Evolutionary conservation across 768 basidiomycete species (phyloP).

Genomic region (Sutorius australiensis): DNA sequence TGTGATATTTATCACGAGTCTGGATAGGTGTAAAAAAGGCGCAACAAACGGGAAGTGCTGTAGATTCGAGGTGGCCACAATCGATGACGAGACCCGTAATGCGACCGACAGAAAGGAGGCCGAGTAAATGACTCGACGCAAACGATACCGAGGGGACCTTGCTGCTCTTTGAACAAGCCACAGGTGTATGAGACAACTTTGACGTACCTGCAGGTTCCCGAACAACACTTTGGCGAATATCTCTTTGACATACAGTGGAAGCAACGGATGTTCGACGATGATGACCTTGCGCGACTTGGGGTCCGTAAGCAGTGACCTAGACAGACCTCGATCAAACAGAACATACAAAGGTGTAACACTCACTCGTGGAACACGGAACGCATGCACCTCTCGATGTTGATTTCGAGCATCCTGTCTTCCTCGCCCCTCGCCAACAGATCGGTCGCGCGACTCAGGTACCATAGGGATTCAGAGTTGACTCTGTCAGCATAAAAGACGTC

Average conservation of each 20-base stretch:
- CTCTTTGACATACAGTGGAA: conserved; percentile 86
- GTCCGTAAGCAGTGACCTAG: conserved; percentile 87
- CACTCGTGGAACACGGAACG: conserved; percentile 84
- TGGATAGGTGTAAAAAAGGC: neutral
- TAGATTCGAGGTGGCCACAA: conserved; percentile 88
- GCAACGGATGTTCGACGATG: conserved; percentile 82
- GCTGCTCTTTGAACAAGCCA: neutral
- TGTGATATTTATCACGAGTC: conserved; percentile 31
- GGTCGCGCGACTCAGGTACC: conserved; percentile 56
- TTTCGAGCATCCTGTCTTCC: conserved; percentile 68
- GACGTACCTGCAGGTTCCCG: conserved; percentile 75
- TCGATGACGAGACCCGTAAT: conserved; percentile 94
- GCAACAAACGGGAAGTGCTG: conserved; percentile 72
- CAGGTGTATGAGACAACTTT: neutral
- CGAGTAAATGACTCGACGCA: conserved; percentile 80
- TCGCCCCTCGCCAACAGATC: conserved; percentile 61
- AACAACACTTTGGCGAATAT: conserved; percentile 83
- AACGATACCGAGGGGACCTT: conserved; percentile 95
- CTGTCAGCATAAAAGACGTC: conserved; percentile 72
- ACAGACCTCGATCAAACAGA: conserved; percentile 18
- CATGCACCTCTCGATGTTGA: conserved; percentile 63
- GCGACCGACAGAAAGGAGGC: conserved; percentile 80
- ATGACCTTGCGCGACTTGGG: conserved; percentile 95
- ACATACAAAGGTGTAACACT: conserved; percentile 23
- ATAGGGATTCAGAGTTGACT: conserved; percentile 44